A percentile compares a stretch with the other conserved stretches of the same genome.
Evolutionary conservation across 805 yeast genomes (phyloP).

Genomic region (Lachancea mirantina): DNA sequence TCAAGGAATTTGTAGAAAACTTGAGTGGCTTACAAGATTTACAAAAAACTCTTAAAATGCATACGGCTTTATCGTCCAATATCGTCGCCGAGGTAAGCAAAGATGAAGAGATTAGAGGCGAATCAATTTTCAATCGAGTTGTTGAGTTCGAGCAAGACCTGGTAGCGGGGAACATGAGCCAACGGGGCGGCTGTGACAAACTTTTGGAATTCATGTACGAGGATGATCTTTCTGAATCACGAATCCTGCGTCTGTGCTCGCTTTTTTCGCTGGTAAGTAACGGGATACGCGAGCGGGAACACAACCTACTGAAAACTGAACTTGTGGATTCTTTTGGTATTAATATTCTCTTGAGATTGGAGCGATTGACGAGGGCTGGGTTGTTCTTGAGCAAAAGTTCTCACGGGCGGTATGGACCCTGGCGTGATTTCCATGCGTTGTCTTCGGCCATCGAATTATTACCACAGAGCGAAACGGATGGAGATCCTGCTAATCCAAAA

Average conservation of each 20-base stretch:
- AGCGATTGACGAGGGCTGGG: slow-evolving; percentile 18
- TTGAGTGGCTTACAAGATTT: slow-evolving; percentile 58
- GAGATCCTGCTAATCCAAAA: slow-evolving; percentile 14
- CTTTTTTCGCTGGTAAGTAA: slow-evolving; percentile 55
- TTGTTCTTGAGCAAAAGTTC: slow-evolving; percentile 16
- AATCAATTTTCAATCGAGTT: slow-evolving; percentile 35
- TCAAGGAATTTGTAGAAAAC: slow-evolving; percentile 64
- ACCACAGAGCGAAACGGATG: slow-evolving; percentile 9
- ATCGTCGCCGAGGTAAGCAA: slow-evolving; percentile 42
- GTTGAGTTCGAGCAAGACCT: slow-evolving; percentile 66
- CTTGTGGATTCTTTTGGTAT: slow-evolving; percentile 62
- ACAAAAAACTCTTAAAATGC: slow-evolving; percentile 64
- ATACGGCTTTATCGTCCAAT: slow-evolving; percentile 66
- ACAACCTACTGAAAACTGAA: slow-evolving; percentile 45
- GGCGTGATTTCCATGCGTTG: slow-evolving; percentile 7
- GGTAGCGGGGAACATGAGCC: slow-evolving; percentile 44
- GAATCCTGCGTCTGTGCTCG: slow-evolving; percentile 47
- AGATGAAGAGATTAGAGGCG: slow-evolving; percentile 18
- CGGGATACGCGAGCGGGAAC: slow-evolving; percentile 64
- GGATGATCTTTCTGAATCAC: slow-evolving; percentile 32
- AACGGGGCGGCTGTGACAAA: slow-evolving; percentile 31
- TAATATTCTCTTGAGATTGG: slow-evolving; percentile 21
- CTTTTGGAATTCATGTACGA: slow-evolving; percentile 47
- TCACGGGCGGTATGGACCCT: slow-evolving; percentile 3
- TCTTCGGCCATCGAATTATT: slow-evolving; percentile 6